Conservation (phyloP, 2,329 filamentous ascomycete genomes). For the Teratosphaeria pseudoeucalypti region DNA sequence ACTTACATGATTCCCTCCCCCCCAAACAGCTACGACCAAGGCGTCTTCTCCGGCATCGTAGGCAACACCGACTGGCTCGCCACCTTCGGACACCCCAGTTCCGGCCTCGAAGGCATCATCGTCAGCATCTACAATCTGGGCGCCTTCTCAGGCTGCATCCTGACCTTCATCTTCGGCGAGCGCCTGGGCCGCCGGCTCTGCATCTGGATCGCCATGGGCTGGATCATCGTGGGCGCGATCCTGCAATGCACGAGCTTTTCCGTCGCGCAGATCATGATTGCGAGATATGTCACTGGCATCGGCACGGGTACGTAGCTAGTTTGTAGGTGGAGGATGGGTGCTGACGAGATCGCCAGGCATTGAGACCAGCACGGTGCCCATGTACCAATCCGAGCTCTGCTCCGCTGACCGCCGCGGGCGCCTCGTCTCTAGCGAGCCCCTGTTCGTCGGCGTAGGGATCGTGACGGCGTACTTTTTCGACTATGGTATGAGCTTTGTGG, state of each 20-base stretch:
- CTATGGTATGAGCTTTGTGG: conserved; percentile 29
- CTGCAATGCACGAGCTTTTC: conserved; percentile 36
- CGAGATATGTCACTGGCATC: conserved; percentile 38
- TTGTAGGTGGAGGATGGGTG: background rate
- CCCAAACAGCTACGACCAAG: conserved; percentile 8
- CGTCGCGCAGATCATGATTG: conserved; percentile 37
- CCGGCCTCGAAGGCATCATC: conserved; percentile 32
- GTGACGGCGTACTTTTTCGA: conserved; percentile 27
- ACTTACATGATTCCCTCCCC: background rate
- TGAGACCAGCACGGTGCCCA: conserved; percentile 35
- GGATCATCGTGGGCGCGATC: conserved; percentile 34
- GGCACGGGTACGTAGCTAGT: conserved; percentile 33
- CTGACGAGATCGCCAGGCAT: conserved; percentile 12
- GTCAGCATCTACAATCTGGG: conserved; percentile 33
- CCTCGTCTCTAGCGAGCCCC: conserved; percentile 24
- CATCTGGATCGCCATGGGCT: conserved; percentile 35
- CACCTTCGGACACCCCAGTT: conserved; percentile 27
- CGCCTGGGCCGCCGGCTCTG: conserved; percentile 26
- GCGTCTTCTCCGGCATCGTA: conserved; percentile 29
- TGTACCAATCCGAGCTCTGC: conserved; percentile 28
- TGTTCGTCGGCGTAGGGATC: conserved; percentile 26
- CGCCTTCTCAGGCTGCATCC: conserved; percentile 28
- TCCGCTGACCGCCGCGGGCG: conserved; percentile 24
- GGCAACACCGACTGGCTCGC: conserved; percentile 30
- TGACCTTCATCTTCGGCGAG: conserved; percentile 29